A percentile compares a stretch with the other conserved stretches of the same genome.
These are phyloP conservation scores for Candida ipomoeae DNA, from an alignment of 805 yeast species.

Conservation along the genomic window DNA sequence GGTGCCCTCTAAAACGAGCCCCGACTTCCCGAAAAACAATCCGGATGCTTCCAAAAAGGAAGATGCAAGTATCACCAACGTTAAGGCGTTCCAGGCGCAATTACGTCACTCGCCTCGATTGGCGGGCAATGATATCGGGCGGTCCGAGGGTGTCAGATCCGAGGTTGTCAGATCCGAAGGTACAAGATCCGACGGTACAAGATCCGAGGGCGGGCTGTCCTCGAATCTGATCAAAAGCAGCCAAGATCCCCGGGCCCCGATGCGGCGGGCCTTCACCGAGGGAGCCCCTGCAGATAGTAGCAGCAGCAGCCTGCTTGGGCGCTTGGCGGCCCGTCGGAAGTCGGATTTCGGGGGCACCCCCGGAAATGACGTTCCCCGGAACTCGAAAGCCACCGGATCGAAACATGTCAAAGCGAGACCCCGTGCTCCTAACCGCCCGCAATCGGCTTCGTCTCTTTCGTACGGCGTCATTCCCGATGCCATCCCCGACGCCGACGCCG, in stretches of 20 bases:
- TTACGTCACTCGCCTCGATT: background rate
- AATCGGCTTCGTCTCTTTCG: background rate
- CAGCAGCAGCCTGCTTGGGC: background rate
- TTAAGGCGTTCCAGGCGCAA: slow-evolving; percentile 1
- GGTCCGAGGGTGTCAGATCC: background rate
- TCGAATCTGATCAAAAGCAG: background rate
- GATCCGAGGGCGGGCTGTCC: background rate
- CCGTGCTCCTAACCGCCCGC: background rate
- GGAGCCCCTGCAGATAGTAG: background rate
- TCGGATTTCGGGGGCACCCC: background rate
- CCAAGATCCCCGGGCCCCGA: background rate
- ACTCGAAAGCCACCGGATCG: background rate
- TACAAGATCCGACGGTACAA: background rate
- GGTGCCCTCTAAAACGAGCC: background rate
- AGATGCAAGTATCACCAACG: background rate
- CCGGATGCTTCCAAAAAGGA: background rate
- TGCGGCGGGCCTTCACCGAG: slow-evolving; percentile 4
- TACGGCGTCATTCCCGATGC: background rate
- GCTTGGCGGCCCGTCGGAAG: background rate
- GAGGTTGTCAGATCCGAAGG: too few species aligned
- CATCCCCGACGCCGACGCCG: too few species aligned
- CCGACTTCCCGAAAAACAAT: background rate
- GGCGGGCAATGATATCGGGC: background rate
- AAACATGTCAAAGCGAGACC: background rate
- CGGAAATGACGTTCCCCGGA: background rate